phyloP scores from a whole-genome alignment of 106 monocot species.

The Acanthochlamys bracteata region DNA sequence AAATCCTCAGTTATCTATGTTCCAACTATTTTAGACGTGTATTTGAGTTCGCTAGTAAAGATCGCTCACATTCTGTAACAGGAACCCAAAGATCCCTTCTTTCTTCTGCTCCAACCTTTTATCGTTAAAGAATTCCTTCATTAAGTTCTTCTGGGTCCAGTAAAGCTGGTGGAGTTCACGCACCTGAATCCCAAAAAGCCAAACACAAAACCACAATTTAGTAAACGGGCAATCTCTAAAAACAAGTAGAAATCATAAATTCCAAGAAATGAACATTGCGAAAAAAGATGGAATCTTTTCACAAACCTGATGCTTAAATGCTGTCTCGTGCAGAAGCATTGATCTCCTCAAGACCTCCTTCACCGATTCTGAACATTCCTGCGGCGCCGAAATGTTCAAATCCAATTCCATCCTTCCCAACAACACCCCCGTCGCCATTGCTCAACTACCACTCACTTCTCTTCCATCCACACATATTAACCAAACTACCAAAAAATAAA shows the following conservation, averaged over 20 bases:
- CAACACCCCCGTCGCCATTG: constrained; percentile 8
- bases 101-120: background rate
- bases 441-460: background rate
- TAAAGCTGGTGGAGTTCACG: constrained; percentile 68
- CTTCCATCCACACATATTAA: background rate
- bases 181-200: constrained; percentile 23
- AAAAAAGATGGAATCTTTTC: background rate
- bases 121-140: constrained; percentile 16
- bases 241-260: background rate
- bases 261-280: background rate
- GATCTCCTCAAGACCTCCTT: constrained; percentile 40
- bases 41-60: too few relatives aligned
- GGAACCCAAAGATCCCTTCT: background rate
- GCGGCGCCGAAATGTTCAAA: constrained; percentile 12
- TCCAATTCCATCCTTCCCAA: constrained; percentile 23
- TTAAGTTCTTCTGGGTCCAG: constrained; percentile 66
- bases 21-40: too few relatives aligned
- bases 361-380: constrained; percentile 16
- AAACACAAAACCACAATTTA: background rate
- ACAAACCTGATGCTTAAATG: constrained; percentile 47
- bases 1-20: too few relatives aligned
- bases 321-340: constrained; percentile 51
- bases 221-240: background rate
- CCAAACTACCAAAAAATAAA: background rate
- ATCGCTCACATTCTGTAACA: background rate